phyloP scores from a whole-genome alignment of 83 land plant genomes.

The Diphasiastrum complanatum region DNA sequence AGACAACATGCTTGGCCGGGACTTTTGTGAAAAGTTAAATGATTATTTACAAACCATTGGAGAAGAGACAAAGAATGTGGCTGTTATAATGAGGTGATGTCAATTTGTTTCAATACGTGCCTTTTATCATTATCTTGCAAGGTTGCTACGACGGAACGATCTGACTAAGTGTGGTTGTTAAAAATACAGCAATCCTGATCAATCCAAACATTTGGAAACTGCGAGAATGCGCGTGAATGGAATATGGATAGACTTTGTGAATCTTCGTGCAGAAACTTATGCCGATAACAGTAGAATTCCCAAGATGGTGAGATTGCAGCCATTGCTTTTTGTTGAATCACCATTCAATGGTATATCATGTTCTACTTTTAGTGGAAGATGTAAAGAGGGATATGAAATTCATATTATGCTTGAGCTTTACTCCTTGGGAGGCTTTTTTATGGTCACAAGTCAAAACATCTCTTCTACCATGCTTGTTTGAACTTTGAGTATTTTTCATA shows the following conservation, averaged over 20 bases:
- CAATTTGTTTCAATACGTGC: neutral
- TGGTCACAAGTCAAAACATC: neutral
- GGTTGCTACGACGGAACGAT: neutral
- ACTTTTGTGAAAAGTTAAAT: constrained; percentile 78
- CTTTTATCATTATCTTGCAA: constrained; percentile 1
- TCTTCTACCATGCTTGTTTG: constrained; percentile 1
- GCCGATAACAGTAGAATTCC: constrained; percentile 92
- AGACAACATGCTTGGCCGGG: constrained; percentile 81
- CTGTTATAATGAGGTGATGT: constrained; percentile 55
- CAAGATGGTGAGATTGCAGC: constrained; percentile 49
- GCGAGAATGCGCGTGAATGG: constrained; percentile 80
- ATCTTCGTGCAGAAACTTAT: constrained; percentile 86
- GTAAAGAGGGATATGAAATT: too few species aligned
- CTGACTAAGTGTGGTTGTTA: neutral
- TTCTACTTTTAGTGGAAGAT: too few species aligned
- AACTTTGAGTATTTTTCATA: neutral
- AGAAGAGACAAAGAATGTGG: constrained; percentile 46
- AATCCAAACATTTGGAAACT: constrained; percentile 95
- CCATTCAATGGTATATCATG: neutral
- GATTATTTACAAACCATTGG: constrained; percentile 55
- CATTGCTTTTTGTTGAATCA: neutral
- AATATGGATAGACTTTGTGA: constrained; percentile 88
- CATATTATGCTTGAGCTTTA: too few species aligned
- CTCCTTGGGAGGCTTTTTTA: too few species aligned
- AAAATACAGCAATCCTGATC: constrained; percentile 97